Evolutionary conservation across 805 yeast species (phyloP), one percentile per base, ranked within the genome.

Genomic region (Vanderwaltozyma polyspora): DNA sequence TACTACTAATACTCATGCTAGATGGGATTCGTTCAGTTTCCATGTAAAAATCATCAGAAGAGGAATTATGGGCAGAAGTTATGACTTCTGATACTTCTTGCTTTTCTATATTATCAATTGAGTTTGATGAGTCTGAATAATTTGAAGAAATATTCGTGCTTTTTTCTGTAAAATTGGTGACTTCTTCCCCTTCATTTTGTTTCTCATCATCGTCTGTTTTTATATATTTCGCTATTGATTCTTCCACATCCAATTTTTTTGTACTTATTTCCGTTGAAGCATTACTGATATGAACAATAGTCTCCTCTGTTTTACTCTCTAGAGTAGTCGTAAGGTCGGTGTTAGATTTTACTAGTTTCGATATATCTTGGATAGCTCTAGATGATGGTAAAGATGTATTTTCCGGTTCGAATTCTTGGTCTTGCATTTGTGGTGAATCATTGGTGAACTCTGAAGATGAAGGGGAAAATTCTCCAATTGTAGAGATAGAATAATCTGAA

Each of bases 391-490:
- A 53, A 18, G 36, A 24, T 13, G 37, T 36, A 3, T 35, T 41
- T 10, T 32, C 41, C 3, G 22, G 28, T 8, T 38, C 41, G 24
- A 44, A 44, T 25, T 41, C 49, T 27, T 38, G 36, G 21, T 35
- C 41, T 19, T 31, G 42, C 16, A 42, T 31, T 28, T 52, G 58
- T 7, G 67, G 67, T 6, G 67, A 60, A 24, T 62, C 68, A 37
- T 51, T 53, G 5, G 62, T 58, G 48, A 64, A 54, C 33, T 65
- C 70, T 1, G 68, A 63, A 2, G 68, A 63, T 6, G 67, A 61
- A 14, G 71, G 70, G 3, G 70, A 64, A 45, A 59, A 66, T 11
- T 66, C 67, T 1, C 71, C 71, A 27, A 66, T 64, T 2, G 57
- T 52, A 1, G 68, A 62, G 12, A 63, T 62, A 7, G 63, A 54